Evolutionary conservation across 78 protist species (phyloP).

Genomic region (Chrysochromulina parva): DNA sequence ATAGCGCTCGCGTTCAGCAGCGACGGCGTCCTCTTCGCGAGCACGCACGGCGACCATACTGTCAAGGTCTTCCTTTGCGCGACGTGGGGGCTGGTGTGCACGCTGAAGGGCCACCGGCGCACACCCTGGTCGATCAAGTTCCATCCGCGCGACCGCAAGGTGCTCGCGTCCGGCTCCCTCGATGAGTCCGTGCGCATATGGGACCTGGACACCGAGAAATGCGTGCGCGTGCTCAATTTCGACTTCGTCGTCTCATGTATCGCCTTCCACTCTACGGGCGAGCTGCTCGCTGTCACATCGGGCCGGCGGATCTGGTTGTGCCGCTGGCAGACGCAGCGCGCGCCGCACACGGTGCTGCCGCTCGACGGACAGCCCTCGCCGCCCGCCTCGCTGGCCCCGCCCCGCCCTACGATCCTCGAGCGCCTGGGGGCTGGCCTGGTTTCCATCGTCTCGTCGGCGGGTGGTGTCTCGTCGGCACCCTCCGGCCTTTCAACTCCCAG

Average conservation of each 20-base stretch:
- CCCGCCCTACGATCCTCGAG: no score
- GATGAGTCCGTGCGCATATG: not conserved
- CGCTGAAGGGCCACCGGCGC: not conserved
- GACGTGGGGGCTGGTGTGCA: not conserved
- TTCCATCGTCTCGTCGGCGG: no score
- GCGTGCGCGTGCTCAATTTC: not conserved
- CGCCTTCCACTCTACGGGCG: not conserved
- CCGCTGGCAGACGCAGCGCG: not conserved
- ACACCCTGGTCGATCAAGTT: conserved; percentile 28
- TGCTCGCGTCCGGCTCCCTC: conserved; percentile 2
- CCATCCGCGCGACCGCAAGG: not conserved
- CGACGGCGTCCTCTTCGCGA: not conserved
- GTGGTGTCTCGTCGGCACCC: no score
- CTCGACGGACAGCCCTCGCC: no score
- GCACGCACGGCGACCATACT: conserved; percentile 19
- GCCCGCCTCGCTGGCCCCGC: no score
- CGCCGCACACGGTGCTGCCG: no score
- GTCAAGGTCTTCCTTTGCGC: not conserved
- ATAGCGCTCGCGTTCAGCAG: not conserved
- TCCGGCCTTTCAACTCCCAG: no score
- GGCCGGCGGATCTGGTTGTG: not conserved
- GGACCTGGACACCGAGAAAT: not conserved
- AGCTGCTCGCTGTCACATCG: not conserved
- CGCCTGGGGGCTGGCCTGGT: no score
- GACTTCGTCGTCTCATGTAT: not conserved